phyloP scores from a whole-genome alignment of 495 filamentous ascomycete species.

The Penicillium desertorum region DNA sequence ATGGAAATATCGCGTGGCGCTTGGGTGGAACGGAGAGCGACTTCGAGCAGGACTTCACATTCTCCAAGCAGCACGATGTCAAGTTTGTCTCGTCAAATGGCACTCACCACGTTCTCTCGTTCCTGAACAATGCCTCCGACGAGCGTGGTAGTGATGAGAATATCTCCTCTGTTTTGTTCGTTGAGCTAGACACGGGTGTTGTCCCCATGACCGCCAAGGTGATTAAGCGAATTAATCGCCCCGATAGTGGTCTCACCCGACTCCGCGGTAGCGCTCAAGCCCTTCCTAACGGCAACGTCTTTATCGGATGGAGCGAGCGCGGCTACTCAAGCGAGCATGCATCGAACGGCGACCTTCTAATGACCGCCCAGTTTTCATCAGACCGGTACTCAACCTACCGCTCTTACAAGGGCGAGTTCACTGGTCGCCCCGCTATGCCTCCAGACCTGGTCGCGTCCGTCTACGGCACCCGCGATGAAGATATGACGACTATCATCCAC shows the following conservation, averaged over 20 bases:
- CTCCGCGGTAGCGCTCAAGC: slow-evolving; percentile 61
- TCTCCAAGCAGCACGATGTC: slow-evolving; percentile 62
- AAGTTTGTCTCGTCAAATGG: slow-evolving; percentile 52
- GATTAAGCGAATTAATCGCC: slow-evolving; percentile 43
- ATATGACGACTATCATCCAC: slow-evolving; percentile 40
- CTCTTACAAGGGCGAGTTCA: slow-evolving; percentile 42
- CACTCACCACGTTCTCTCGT: slow-evolving; percentile 50
- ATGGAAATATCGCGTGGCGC: slow-evolving; percentile 59
- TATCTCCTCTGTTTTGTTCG: slow-evolving; percentile 52
- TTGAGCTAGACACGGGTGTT: slow-evolving; percentile 49
- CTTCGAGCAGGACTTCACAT: slow-evolving; percentile 49
- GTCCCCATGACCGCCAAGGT: slow-evolving; percentile 47
- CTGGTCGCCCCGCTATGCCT: slow-evolving; percentile 34
- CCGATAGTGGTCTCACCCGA: slow-evolving; percentile 50
- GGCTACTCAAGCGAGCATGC: slow-evolving; percentile 58
- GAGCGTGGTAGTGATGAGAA: slow-evolving; percentile 39
- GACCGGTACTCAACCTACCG: slow-evolving; percentile 44
- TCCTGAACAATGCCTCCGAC: slow-evolving; percentile 57
- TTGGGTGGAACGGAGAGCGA: slow-evolving; percentile 50
- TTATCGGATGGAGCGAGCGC: slow-evolving; percentile 59
- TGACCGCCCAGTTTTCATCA: slow-evolving; percentile 42
- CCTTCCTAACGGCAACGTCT: slow-evolving; percentile 54
- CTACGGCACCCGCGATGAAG: slow-evolving; percentile 36
- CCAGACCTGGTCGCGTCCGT: slow-evolving; percentile 39
- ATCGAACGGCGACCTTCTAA: slow-evolving; percentile 51